These are phyloP conservation scores for Auricularia sp. DNA, from an alignment of 768 basidiomycete species.

Conservation along the genomic window DNA sequence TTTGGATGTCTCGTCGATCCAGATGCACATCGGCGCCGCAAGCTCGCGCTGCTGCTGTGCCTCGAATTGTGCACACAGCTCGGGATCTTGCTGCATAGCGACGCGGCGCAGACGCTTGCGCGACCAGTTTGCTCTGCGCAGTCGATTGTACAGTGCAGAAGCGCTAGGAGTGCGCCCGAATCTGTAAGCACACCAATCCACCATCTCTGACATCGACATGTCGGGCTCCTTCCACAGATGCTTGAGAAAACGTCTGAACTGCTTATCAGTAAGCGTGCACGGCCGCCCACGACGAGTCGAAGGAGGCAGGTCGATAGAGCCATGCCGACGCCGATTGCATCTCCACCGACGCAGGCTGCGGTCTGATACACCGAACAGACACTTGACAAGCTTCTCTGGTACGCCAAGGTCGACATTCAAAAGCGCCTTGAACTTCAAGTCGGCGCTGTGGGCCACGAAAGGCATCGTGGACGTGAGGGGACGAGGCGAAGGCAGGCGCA, in stretches of 20 bases:
- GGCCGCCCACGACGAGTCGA: not conserved
- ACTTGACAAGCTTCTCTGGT: not conserved
- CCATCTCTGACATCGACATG: not conserved
- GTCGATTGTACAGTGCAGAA: not conserved
- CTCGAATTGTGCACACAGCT: not conserved
- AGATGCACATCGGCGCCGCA: conserved; percentile 4
- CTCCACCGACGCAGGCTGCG: not conserved
- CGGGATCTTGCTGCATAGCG: not conserved
- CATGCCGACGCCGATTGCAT: not conserved
- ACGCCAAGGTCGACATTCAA: not conserved
- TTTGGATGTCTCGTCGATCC: conserved; percentile 21
- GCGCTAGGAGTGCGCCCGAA: not conserved
- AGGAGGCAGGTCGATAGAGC: not conserved
- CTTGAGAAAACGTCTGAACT: not conserved
- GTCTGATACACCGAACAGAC: not conserved
- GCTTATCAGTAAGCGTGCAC: not conserved
- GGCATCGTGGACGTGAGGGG: not conserved
- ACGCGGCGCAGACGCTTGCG: not conserved
- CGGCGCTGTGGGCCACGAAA: not conserved
- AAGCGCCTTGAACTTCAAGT: not conserved
- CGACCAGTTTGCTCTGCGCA: not conserved
- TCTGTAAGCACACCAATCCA: not conserved
- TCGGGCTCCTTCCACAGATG: not conserved
- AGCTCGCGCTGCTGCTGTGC: not conserved
- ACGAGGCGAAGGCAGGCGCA: too few relatives aligned